phyloP scores from a whole-genome alignment of 1,284 basidiomycete species.

The Apiotrichum mycotoxinovorans region DNA sequence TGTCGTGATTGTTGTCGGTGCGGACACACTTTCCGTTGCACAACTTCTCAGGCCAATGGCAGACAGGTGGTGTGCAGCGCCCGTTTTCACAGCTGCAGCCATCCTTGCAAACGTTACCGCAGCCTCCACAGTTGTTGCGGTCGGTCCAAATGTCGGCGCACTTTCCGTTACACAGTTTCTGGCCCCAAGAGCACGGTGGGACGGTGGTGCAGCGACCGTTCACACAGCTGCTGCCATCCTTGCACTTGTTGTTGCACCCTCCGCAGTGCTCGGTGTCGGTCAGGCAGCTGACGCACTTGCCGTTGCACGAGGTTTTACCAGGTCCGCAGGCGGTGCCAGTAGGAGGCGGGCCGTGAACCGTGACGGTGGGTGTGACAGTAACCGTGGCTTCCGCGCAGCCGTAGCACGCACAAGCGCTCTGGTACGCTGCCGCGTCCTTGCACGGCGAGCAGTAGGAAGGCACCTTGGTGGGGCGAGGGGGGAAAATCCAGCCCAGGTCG shows the following conservation, averaged over 20 bases:
- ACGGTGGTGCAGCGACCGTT: background rate
- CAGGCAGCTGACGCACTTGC: background rate
- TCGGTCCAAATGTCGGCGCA: background rate
- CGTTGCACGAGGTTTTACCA: background rate
- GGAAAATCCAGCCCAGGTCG: too few relatives aligned
- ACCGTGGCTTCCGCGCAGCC: too few relatives aligned
- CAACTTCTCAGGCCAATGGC: too few relatives aligned
- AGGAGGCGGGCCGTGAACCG: background rate
- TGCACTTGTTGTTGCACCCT: background rate
- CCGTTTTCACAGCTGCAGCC: background rate
- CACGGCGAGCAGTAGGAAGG: too few relatives aligned
- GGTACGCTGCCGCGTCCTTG: too few relatives aligned
- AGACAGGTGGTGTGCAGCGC: too few relatives aligned
- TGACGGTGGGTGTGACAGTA: too few relatives aligned
- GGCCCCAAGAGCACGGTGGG: background rate
- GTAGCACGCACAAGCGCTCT: too few relatives aligned
- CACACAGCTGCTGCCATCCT: background rate
- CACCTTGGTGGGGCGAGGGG: too few relatives aligned
- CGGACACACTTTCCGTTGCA: background rate
- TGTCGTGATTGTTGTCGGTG: too few relatives aligned
- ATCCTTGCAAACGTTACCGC: background rate
- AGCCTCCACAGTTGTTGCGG: background rate
- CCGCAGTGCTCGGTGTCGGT: background rate
- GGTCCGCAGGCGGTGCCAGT: background rate
- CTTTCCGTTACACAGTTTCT: background rate